phyloP scores from a whole-genome alignment of 495 filamentous ascomycete genomes.

The Amphirosellinia nigrospora region DNA sequence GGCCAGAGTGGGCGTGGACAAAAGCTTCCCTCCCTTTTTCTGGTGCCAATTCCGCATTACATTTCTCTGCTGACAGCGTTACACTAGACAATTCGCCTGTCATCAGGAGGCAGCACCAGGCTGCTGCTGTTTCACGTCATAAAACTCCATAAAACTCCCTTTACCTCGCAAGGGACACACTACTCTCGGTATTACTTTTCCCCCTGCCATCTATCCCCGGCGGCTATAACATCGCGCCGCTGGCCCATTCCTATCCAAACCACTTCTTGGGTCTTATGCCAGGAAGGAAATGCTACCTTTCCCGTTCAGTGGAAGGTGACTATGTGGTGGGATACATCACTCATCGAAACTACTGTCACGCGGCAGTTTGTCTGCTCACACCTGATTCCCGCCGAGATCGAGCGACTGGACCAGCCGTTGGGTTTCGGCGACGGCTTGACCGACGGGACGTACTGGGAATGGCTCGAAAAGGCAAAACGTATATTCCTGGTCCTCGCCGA shows the following conservation, averaged over 20 bases:
- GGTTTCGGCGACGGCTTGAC: slow-evolving; percentile 89
- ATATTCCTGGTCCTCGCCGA: slow-evolving; percentile 85
- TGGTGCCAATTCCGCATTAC: slow-evolving; percentile 8
- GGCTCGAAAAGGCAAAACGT: slow-evolving; percentile 77
- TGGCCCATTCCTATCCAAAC: not conserved
- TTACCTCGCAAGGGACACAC: not conserved
- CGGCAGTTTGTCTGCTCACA: slow-evolving; percentile 71
- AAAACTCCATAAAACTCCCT: not conserved
- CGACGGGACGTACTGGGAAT: slow-evolving; percentile 89
- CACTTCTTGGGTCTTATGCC: slow-evolving; percentile 13
- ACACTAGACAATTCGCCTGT: slow-evolving; percentile 7
- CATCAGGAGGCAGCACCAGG: slow-evolving; percentile 19
- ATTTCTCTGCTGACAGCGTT: slow-evolving; percentile 19
- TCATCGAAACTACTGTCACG: slow-evolving; percentile 74
- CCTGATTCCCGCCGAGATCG: slow-evolving; percentile 67
- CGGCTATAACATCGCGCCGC: slow-evolving; percentile 11
- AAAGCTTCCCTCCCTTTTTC: slow-evolving; percentile 11
- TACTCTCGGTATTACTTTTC: not conserved
- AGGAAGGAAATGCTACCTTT: slow-evolving; percentile 38
- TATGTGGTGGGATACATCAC: slow-evolving; percentile 83
- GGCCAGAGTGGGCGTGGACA: slow-evolving; percentile 5
- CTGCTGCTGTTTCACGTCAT: slow-evolving; percentile 17
- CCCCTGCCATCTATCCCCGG: not conserved
- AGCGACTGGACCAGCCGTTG: slow-evolving; percentile 70
- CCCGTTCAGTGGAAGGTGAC: slow-evolving; percentile 32